Conservation (phyloP, 2,329 filamentous ascomycete species). For the Neonectria coccinea region DNA sequence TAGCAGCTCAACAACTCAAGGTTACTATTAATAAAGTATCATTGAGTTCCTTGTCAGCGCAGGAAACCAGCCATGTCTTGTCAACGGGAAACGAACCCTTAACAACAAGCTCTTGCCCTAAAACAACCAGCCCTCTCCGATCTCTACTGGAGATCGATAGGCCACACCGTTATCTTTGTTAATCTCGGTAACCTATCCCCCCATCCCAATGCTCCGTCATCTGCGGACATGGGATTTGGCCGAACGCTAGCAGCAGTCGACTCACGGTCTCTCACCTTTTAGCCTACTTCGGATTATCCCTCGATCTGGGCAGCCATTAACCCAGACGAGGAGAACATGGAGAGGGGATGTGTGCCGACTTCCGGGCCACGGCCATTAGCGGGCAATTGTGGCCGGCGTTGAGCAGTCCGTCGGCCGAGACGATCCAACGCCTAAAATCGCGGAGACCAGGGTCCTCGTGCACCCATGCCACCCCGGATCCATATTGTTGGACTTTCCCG, state of each 20-base stretch:
- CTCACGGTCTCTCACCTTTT: neutral
- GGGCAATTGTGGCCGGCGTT: constrained; percentile 22
- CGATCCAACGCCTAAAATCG: constrained; percentile 3
- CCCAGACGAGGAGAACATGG: neutral
- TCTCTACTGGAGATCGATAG: neutral
- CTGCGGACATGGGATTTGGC: neutral
- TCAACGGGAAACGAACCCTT: neutral
- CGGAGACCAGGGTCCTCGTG: constrained; percentile 1
- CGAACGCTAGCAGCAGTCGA: neutral
- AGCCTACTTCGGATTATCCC: neutral
- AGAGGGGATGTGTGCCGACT: constrained; percentile 11
- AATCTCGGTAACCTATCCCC: neutral
- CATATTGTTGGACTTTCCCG: neutral
- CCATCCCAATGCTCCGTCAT: neutral
- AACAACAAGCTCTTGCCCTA: neutral
- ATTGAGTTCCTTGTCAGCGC: no score
- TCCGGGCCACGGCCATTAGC: constrained; percentile 14
- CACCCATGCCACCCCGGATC: neutral
- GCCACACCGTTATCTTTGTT: neutral
- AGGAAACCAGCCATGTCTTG: neutral
- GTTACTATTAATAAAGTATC: no score
- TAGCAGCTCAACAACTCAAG: neutral
- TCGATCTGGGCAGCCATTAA: neutral
- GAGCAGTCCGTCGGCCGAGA: constrained; percentile 20
- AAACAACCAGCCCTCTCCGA: neutral